These are phyloP conservation scores for Musa troglodytarum DNA, from an alignment of 176 grass and related monocot species.

Conservation along the genomic window DNA sequence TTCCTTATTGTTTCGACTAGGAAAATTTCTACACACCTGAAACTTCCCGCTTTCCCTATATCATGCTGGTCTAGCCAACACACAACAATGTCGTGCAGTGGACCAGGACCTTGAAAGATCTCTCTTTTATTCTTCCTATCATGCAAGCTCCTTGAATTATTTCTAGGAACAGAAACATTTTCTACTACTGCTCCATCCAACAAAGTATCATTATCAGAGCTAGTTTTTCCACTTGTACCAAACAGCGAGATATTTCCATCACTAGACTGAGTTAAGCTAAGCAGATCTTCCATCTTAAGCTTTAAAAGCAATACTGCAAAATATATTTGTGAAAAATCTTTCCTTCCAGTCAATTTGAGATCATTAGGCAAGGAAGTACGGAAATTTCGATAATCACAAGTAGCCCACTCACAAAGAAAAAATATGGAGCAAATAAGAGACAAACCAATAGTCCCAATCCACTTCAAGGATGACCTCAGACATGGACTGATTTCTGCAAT, in stretches of 20 bases:
- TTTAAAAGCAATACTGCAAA: slow-evolving; percentile 80
- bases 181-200: slow-evolving; percentile 22
- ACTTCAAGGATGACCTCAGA: slow-evolving; percentile 90
- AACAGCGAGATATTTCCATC: slow-evolving; percentile 35
- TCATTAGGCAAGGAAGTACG: slow-evolving; percentile 44
- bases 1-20: slow-evolving; percentile 68
- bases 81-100: slow-evolving; percentile 87
- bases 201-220: slow-evolving; percentile 39
- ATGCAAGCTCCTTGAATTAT: slow-evolving; percentile 29
- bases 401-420: slow-evolving; percentile 99
- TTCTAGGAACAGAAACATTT: slow-evolving; percentile 32
- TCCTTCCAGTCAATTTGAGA: slow-evolving; percentile 77
- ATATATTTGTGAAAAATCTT: slow-evolving; percentile 87
- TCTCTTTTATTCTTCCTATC: slow-evolving; percentile 59
- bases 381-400: slow-evolving; percentile 93
- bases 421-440: slow-evolving; percentile 93
- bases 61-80: slow-evolving; percentile 99
- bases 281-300: slow-evolving; percentile 84
- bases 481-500: slow-evolving; percentile 91
- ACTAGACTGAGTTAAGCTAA: slow-evolving; percentile 43
- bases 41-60: slow-evolving; percentile 58
- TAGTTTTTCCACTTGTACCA: slow-evolving; percentile 37
- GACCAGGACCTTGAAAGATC: slow-evolving; percentile 85
- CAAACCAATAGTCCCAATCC: slow-evolving; percentile 78
- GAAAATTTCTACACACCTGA: slow-evolving; percentile 62